Percentiles rank a stretch among this genome's conserved stretches.
phyloP scores from a whole-genome alignment of 441 rosid species.

The Pelargonium exstipulatum region DNA sequence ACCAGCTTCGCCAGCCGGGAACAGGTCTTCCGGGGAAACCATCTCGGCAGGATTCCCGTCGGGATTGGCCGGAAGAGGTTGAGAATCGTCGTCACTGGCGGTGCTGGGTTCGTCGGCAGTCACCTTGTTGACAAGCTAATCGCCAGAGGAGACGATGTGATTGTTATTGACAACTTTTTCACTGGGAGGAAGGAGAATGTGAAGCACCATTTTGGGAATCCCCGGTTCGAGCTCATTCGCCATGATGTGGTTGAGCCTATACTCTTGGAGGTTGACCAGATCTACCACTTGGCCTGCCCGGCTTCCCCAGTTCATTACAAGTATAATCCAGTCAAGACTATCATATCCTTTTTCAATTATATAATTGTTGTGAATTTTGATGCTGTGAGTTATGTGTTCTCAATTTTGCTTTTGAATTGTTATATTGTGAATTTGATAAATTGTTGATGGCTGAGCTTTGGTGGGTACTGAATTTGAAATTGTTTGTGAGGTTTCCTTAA shows the following conservation, averaged over 20 bases:
- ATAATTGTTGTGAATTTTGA: neutral
- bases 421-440: neutral
- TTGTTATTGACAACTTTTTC: slow-evolving; percentile 86
- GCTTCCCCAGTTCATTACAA: slow-evolving; percentile 92
- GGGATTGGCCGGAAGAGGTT: slow-evolving; percentile 49
- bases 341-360: slow-evolving; percentile 60
- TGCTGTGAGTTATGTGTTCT: neutral
- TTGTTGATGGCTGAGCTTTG: neutral
- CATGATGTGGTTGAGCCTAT: slow-evolving; percentile 73
- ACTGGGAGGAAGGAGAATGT: slow-evolving; percentile 87
- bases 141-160: slow-evolving; percentile 86
- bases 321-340: slow-evolving; percentile 90
- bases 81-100: slow-evolving; percentile 88
- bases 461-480: neutral
- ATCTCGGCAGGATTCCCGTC: slow-evolving; percentile 45
- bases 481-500: slow-evolving; percentile 37
- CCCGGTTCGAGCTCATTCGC: slow-evolving; percentile 75
- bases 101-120: slow-evolving; percentile 97
- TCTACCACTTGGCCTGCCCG: slow-evolving; percentile 75
- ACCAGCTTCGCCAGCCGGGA: neutral
- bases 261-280: slow-evolving; percentile 67
- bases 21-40: neutral
- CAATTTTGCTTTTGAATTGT: neutral
- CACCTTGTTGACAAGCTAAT: slow-evolving; percentile 89
- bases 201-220: slow-evolving; percentile 65